Evolutionary conservation across 163 green algal genomes (phyloP), one percentile per base, ranked within the genome.

Genomic region (Chloromonas sp.): DNA sequence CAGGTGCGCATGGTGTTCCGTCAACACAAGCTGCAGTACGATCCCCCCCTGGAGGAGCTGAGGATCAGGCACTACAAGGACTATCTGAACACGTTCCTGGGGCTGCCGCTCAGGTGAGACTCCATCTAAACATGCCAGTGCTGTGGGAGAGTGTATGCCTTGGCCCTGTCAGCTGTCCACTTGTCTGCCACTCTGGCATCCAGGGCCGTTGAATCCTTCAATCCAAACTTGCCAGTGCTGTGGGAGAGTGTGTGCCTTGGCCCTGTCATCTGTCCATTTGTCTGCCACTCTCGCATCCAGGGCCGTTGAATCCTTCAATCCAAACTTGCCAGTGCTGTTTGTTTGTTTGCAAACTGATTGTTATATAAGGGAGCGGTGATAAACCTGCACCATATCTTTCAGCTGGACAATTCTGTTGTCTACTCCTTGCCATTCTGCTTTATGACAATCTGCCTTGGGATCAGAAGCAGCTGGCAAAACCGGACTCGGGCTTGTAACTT

Each of bases 11-110:
- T 93, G 85, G 89, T 92, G 61, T 93, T 92, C 86, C 88, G 87
- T 78, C 89, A 93, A 84, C 87, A 89, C 86, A 86, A 86, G 81
- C 86, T 89, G 81, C 88, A 93, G 82, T 96, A 92, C 71, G 93
- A 96, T 36, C 94, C 93, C 1, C 89, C 93, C 0, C 85, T 97
- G 60, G 94, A 97, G 87, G 92, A 96, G 82, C 82, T 97, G 60
- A 92, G 93, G 76, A 89, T 91, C 61, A 84, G 85, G 71, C 92
- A 96, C 87, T 92, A 93, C 88, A 93, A 92, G 81, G 86, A 92
- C 66, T 85, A 92, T 70, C 82, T 96, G 57, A 92, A 93, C 77
- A 86, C 86, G 3, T 95, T 95, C 87, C 83, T 97, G 71, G 87
- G 87, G 15, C 87, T 96, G 82, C 94, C 94, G 1, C 61, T 94